Evolutionary conservation across 2,329 filamentous ascomycete genomes (phyloP).

Genomic region (Metarhizium guizhouense): DNA sequence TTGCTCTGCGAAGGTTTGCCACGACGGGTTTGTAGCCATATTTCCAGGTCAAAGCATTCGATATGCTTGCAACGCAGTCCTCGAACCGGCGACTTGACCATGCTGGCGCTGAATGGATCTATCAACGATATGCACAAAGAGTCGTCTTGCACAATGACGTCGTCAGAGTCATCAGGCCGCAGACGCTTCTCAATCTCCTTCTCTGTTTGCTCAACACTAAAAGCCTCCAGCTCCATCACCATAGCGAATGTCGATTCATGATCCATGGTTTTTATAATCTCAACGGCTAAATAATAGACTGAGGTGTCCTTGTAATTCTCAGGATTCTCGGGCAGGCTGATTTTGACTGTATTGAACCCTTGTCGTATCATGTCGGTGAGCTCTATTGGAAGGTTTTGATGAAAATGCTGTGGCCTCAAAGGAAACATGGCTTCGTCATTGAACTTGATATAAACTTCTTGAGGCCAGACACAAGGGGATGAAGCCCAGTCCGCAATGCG

Average conservation of each 20-base stretch:
- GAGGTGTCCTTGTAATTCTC: constrained; percentile 15
- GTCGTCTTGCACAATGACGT: constrained; percentile 49
- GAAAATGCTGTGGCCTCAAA: constrained; percentile 62
- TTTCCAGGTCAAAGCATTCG: constrained; percentile 85
- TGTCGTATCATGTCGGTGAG: constrained; percentile 50
- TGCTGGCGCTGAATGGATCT: constrained; percentile 55
- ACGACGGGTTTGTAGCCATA: constrained; percentile 62
- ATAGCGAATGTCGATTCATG: constrained; percentile 34
- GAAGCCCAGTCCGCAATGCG: constrained; percentile 46
- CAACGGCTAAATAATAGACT: constrained; percentile 57
- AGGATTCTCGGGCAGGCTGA: constrained; percentile 31
- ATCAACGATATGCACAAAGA: constrained; percentile 50
- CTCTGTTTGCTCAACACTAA: constrained; percentile 40
- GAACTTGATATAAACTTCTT: constrained; percentile 57
- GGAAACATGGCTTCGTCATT: constrained; percentile 51
- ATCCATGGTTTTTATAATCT: constrained; percentile 51
- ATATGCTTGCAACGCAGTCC: constrained; percentile 62
- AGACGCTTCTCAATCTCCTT: constrained; percentile 45
- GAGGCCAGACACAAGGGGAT: constrained; percentile 61
- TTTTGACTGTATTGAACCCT: constrained; percentile 53
- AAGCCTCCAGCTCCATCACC: constrained; percentile 24
- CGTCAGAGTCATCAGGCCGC: constrained; percentile 37
- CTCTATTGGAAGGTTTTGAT: constrained; percentile 68
- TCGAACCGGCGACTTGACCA: constrained; percentile 66
- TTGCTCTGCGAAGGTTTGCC: constrained; percentile 25